Percentiles rank a stretch among this genome's conserved stretches.
Evolutionary conservation across 2,329 filamentous ascomycete species (phyloP).

Genomic region (Ceratocystis eucalypticola): DNA sequence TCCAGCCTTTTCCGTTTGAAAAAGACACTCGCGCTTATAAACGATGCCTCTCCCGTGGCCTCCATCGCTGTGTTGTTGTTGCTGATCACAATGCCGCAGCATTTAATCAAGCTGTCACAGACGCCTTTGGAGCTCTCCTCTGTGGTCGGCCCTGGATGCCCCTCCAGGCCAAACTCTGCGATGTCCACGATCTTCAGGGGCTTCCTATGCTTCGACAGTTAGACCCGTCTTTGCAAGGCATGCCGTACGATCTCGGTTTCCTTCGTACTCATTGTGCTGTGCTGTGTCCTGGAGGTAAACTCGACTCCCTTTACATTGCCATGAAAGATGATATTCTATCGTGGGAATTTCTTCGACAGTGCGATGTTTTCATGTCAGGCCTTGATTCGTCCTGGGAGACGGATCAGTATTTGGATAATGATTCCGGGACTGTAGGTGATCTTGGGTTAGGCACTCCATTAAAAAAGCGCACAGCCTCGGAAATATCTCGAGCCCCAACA

Average conservation of each 20-base stretch:
- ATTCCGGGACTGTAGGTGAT: conserved; percentile 16
- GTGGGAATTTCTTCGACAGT: conserved; percentile 39
- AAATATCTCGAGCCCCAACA: conserved; percentile 35
- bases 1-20: conserved; percentile 46
- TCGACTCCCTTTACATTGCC: conserved; percentile 47
- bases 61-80: conserved; percentile 44
- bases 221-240: conserved; percentile 31
- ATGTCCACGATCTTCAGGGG: conserved; percentile 40
- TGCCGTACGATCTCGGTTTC: conserved; percentile 38
- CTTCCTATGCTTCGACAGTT: conserved; percentile 47
- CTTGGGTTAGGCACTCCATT: conserved; percentile 11
- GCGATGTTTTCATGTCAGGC: conserved; percentile 37
- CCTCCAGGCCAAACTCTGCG: conserved; percentile 45
- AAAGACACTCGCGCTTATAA: conserved; percentile 49
- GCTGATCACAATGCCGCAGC: conserved; percentile 36
- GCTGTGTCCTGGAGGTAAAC: conserved; percentile 38
- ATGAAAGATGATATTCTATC: conserved; percentile 42
- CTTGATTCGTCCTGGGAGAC: conserved; percentile 43
- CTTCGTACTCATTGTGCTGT: conserved; percentile 43
- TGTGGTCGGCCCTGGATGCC: conserved; percentile 42
- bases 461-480: conserved; percentile 38
- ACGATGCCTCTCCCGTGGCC: conserved; percentile 44
- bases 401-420: conserved; percentile 36
- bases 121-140: conserved; percentile 38
- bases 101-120: conserved; percentile 36